These are phyloP conservation scores for Aspergillus sp. DNA, from an alignment of 2,329 filamentous ascomycete species.

Conservation along the genomic window DNA sequence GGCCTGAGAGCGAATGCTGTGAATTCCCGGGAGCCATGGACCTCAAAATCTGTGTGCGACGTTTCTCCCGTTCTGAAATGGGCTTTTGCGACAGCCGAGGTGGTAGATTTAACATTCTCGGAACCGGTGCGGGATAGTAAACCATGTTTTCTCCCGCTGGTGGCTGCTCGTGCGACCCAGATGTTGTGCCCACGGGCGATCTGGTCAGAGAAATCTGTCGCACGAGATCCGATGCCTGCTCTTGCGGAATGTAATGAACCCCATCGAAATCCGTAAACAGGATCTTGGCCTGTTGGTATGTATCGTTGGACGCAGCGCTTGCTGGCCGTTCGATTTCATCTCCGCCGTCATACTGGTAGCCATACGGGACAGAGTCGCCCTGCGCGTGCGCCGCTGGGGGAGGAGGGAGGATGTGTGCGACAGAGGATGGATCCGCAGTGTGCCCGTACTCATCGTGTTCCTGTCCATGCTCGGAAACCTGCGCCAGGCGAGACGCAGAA, in stretches of 20 bases:
- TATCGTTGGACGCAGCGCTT: constrained; percentile 41
- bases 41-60: constrained; percentile 68
- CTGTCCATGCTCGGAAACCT: constrained; percentile 36
- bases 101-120: constrained; percentile 86
- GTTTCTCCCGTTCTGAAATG: constrained; percentile 60
- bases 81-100: constrained; percentile 76
- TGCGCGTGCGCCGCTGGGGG: constrained; percentile 1
- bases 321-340: constrained; percentile 27
- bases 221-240: constrained; percentile 17
- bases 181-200: constrained; percentile 35
- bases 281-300: constrained; percentile 39
- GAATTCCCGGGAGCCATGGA: constrained; percentile 54
- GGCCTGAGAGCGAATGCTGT: constrained; percentile 41
- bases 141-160: constrained; percentile 74
- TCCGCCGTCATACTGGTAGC: constrained; percentile 6
- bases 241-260: constrained; percentile 38
- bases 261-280: constrained; percentile 48
- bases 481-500: constrained; percentile 34
- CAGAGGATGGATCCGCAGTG: background rate
- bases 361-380: constrained; percentile 2
- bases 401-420: background rate
- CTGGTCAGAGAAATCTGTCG: constrained; percentile 34
- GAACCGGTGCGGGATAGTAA: constrained; percentile 92
- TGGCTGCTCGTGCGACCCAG: constrained; percentile 34
- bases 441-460: constrained; percentile 12